These are phyloP conservation scores for Phaeoacremonium minimum DNA, from an alignment of 2,329 filamentous ascomycete species.

Conservation along the genomic window DNA sequence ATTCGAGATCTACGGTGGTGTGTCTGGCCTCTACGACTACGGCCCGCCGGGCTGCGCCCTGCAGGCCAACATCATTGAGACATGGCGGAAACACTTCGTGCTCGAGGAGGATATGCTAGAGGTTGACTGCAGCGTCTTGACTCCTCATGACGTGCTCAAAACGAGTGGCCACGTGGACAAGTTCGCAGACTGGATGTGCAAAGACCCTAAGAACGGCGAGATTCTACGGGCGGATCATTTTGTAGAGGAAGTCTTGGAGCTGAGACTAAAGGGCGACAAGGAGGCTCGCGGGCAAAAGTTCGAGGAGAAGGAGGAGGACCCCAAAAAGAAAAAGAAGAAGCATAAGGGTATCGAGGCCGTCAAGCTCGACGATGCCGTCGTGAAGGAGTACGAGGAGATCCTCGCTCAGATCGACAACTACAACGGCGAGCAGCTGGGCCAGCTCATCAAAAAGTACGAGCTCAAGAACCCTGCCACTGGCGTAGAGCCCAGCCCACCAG, in stretches of 20 bases:
- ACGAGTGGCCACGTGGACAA: slow-evolving; percentile 96
- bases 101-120: slow-evolving; percentile 93
- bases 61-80: slow-evolving; percentile 81
- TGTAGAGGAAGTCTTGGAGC: slow-evolving; percentile 89
- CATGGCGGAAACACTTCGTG: slow-evolving; percentile 92
- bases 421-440: slow-evolving; percentile 77
- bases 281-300: slow-evolving; percentile 82
- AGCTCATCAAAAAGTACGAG: slow-evolving; percentile 86
- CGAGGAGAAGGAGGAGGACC: slow-evolving; percentile 68
- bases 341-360: slow-evolving; percentile 71
- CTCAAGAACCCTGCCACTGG: slow-evolving; percentile 84
- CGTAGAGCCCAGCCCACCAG: slow-evolving; percentile 71
- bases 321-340: slow-evolving; percentile 85
- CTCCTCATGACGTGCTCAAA: slow-evolving; percentile 89
- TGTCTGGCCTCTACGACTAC: slow-evolving; percentile 88
- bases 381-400: slow-evolving; percentile 86
- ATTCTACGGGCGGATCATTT: slow-evolving; percentile 95
- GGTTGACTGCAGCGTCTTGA: slow-evolving; percentile 90
- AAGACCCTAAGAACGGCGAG: slow-evolving; percentile 95
- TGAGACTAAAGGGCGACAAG: slow-evolving; percentile 83
- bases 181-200: slow-evolving; percentile 99
- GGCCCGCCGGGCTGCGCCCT: slow-evolving; percentile 84
- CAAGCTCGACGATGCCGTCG: slow-evolving; percentile 81
- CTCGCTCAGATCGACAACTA: slow-evolving; percentile 96
- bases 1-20: slow-evolving; percentile 92